phyloP scores from a whole-genome alignment of 2,329 filamentous ascomycete genomes.

The Nemania serpens region DNA sequence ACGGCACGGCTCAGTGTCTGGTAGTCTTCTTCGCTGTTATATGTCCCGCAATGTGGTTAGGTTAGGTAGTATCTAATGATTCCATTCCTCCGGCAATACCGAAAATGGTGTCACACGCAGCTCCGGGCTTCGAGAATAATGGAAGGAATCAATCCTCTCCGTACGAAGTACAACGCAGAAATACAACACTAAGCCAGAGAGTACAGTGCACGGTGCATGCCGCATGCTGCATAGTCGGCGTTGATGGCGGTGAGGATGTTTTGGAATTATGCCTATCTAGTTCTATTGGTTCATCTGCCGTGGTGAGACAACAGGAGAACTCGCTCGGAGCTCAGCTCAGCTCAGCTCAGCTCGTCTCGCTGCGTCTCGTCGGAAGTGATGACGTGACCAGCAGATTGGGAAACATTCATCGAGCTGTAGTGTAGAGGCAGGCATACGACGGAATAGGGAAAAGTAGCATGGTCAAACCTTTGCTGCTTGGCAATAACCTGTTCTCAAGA shows the following conservation, averaged over 20 bases:
- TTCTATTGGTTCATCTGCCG: neutral
- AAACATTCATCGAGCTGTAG: neutral
- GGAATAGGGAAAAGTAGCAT: neutral
- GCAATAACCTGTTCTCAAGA: constrained; percentile 11
- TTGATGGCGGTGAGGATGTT: constrained; percentile 4
- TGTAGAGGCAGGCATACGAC: neutral
- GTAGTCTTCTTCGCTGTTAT: neutral
- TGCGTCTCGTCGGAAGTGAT: neutral
- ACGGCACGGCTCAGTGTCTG: neutral
- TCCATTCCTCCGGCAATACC: too few relatives aligned
- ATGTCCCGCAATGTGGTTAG: neutral
- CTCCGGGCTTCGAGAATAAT: neutral
- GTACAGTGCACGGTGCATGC: neutral
- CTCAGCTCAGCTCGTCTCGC: neutral
- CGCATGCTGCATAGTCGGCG: too few relatives aligned
- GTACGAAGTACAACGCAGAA: neutral
- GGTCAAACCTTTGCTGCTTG: neutral
- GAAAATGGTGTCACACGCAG: too few relatives aligned
- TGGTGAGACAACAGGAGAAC: neutral
- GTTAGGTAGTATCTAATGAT: too few relatives aligned
- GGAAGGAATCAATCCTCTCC: neutral
- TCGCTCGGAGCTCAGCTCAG: neutral
- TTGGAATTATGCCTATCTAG: neutral
- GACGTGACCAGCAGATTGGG: neutral
- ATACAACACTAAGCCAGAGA: neutral